Conservation (phyloP, 352 stramenopile genomes). For the Phytophthora pseudosyringae region DNA sequence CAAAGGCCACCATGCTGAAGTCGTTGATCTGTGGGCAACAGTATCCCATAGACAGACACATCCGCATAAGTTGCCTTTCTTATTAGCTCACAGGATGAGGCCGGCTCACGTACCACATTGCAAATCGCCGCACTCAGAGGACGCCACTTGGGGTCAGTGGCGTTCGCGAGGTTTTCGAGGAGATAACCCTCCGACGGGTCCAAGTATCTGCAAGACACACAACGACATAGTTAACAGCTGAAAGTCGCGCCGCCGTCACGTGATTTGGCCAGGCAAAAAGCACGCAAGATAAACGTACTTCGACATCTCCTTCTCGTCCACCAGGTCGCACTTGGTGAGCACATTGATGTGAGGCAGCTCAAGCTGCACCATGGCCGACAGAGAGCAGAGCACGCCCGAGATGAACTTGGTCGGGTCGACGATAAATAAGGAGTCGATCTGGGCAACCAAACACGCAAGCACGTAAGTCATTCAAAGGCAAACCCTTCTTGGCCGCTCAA, state of each 20-base stretch:
- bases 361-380: constrained; percentile 98
- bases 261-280: constrained; percentile 1
- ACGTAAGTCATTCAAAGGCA: background rate
- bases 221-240: constrained; percentile 11
- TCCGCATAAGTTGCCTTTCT: constrained; percentile 9
- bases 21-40: constrained; percentile 83
- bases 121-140: constrained; percentile 84
- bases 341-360: constrained; percentile 96
- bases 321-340: constrained; percentile 92
- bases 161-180: constrained; percentile 81
- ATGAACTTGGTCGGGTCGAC: constrained; percentile 98
- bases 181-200: constrained; percentile 87
- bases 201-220: constrained; percentile 54
- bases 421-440: constrained; percentile 95
- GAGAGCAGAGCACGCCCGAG: constrained; percentile 95
- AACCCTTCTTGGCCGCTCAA: background rate
- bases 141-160: constrained; percentile 84
- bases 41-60: constrained; percentile 9
- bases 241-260: constrained; percentile 1
- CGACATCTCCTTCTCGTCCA: constrained; percentile 88
- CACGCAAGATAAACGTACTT: constrained; percentile 54
- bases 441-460: constrained; percentile 5
- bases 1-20: constrained; percentile 98
- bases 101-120: constrained; percentile 72
- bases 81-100: background rate